Conservation (phyloP, 75 land plant species). For the Azolla pinnata region DNA sequence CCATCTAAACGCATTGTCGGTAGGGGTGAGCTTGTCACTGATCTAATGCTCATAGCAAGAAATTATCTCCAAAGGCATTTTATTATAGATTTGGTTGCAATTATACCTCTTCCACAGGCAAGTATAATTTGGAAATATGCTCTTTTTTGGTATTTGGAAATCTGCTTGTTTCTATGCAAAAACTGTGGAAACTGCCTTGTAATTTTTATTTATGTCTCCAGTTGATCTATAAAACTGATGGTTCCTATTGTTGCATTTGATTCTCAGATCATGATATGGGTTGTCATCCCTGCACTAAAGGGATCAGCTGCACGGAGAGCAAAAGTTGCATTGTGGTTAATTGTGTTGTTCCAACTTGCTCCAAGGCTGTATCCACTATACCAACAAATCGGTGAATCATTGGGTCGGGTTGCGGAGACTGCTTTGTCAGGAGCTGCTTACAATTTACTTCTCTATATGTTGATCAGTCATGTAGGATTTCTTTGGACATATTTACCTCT, state of each 20-base stretch:
- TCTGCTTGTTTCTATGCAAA: too few species aligned
- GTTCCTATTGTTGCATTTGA: not conserved
- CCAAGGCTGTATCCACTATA: conserved; percentile 62
- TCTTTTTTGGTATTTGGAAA: too few species aligned
- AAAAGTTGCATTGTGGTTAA: conserved; percentile 47
- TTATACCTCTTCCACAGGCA: conserved; percentile 76
- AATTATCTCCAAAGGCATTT: conserved; percentile 53
- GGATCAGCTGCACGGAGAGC: conserved; percentile 39
- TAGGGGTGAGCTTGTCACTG: conserved; percentile 73
- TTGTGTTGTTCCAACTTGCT: conserved; percentile 58
- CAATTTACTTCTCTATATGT: conserved; percentile 59
- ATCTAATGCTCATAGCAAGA: conserved; percentile 38
- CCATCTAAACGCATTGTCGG: conserved; percentile 70
- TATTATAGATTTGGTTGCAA: conserved; percentile 43
- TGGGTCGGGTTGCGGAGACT: conserved; percentile 63
- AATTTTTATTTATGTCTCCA: not conserved
- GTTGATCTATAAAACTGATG: not conserved
- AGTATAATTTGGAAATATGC: not conserved
- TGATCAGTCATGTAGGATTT: conserved; percentile 75
- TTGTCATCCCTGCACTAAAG: conserved; percentile 39
- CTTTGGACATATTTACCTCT: too few species aligned
- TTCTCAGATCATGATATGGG: conserved; percentile 62
- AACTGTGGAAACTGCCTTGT: too few species aligned
- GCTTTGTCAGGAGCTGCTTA: conserved; percentile 92
- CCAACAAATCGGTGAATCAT: conserved; percentile 48